A percentile compares a stretch with the other conserved stretches of the same genome.
Evolutionary conservation across 805 yeast species (phyloP).

Genomic region (Debaryomyces maramus): DNA sequence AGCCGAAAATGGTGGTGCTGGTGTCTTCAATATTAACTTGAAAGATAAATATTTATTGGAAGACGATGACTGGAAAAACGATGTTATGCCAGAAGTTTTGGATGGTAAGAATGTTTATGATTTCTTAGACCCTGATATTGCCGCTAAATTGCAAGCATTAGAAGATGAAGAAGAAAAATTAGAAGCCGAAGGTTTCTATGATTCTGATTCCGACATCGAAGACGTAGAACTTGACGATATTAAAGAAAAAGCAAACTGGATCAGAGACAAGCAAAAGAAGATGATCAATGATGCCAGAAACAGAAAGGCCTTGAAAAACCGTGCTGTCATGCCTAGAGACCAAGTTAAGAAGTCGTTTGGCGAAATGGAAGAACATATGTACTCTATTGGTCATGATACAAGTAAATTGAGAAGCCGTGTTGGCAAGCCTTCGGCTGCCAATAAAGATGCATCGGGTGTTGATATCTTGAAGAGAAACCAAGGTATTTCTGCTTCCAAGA

Average conservation of each 20-base stretch:
- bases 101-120: constrained; percentile 97
- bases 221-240: constrained; percentile 71
- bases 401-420: constrained; percentile 48
- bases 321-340: constrained; percentile 87
- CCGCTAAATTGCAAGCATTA: constrained; percentile 86
- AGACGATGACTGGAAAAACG: constrained; percentile 97
- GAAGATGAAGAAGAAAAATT: constrained; percentile 97
- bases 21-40: constrained; percentile 92
- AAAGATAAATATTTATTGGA: constrained; percentile 90
- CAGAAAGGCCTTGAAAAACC: constrained; percentile 83
- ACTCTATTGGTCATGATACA: constrained; percentile 86
- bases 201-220: constrained; percentile 59
- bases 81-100: constrained; percentile 92
- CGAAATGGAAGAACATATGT: constrained; percentile 88
- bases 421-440: constrained; percentile 43
- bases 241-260: constrained; percentile 89
- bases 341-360: constrained; percentile 71
- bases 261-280: constrained; percentile 89
- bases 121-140: constrained; percentile 94
- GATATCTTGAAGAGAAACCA: constrained; percentile 71
- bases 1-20: constrained; percentile 97
- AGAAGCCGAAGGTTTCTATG: constrained; percentile 93
- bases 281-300: constrained; percentile 88
- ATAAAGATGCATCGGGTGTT: constrained; percentile 60
- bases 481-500: constrained; percentile 38